A percentile compares a stretch with the other conserved stretches of the same genome.
Evolutionary conservation across 306 rosid species (phyloP).

Genomic region (Malus domestica): DNA sequence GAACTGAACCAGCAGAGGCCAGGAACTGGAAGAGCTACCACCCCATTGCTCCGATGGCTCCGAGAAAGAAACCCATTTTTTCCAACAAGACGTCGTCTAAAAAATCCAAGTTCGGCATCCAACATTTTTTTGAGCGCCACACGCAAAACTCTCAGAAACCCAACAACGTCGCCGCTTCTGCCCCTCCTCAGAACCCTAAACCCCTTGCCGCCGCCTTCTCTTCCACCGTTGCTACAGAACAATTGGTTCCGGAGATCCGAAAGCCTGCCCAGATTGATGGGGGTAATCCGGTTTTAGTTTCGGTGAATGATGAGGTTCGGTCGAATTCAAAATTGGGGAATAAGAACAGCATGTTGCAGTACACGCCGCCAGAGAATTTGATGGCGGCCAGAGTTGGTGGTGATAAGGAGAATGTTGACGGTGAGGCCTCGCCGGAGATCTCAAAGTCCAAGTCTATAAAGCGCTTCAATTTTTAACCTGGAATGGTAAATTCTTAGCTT

Average conservation of each 20-base stretch:
- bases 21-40: not conserved
- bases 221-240: not conserved
- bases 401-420: constrained; percentile 19
- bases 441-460: constrained; percentile 48
- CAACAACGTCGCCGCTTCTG: constrained; percentile 6
- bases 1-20: not conserved
- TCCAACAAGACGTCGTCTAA: constrained; percentile 22
- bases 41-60: constrained; percentile 41
- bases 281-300: not conserved
- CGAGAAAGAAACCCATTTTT: constrained; percentile 49
- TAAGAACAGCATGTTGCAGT: constrained; percentile 6
- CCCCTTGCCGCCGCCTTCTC: not conserved
- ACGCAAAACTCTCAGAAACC: constrained; percentile 59
- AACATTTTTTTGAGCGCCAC: constrained; percentile 84
- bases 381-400: not conserved
- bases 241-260: not conserved
- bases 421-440: constrained; percentile 52
- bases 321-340: not conserved
- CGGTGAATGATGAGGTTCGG: not conserved
- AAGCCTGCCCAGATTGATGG: not conserved
- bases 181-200: constrained; percentile 3
- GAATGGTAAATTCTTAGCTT: constrained; percentile 52
- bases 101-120: constrained; percentile 77
- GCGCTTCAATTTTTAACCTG: constrained; percentile 86
- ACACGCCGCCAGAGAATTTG: constrained; percentile 34